These are phyloP conservation scores for Phylloporus sp. DNA, from an alignment of 768 basidiomycete species.

Conservation along the genomic window DNA sequence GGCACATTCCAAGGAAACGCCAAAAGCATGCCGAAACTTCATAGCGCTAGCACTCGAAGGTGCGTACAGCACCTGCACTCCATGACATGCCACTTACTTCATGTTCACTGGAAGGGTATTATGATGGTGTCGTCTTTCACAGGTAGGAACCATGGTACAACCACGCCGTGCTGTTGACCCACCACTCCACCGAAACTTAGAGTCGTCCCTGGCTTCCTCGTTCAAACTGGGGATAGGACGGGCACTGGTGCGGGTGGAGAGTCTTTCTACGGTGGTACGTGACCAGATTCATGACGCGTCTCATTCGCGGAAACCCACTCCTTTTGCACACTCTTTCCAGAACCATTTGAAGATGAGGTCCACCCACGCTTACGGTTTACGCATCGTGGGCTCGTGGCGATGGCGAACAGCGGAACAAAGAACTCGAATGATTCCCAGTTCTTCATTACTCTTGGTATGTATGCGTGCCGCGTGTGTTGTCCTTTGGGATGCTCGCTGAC, in stretches of 20 bases:
- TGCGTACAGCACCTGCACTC: slow-evolving; percentile 36
- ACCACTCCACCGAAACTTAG: slow-evolving; percentile 29
- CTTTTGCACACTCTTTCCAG: slow-evolving; percentile 35
- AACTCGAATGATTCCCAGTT: slow-evolving; percentile 94
- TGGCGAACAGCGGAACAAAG: slow-evolving; percentile 88
- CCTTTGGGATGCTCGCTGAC: background rate
- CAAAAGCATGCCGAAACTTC: slow-evolving; percentile 91
- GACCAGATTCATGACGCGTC: background rate
- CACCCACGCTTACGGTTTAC: slow-evolving; percentile 87
- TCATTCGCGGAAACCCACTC: background rate
- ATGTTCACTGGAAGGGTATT: slow-evolving; percentile 63
- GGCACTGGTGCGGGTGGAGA: slow-evolving; percentile 92
- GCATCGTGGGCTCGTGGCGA: slow-evolving; percentile 88
- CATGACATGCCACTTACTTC: slow-evolving; percentile 5
- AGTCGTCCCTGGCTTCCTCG: slow-evolving; percentile 87
- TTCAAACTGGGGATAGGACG: slow-evolving; percentile 92
- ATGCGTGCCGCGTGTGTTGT: background rate
- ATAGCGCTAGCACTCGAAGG: slow-evolving; percentile 87
- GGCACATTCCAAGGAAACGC: slow-evolving; percentile 64
- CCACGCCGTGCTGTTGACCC: background rate
- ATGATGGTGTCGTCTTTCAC: slow-evolving; percentile 94
- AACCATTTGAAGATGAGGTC: slow-evolving; percentile 92
- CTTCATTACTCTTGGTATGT: slow-evolving; percentile 83
- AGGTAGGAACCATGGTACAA: no score
- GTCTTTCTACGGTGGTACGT: slow-evolving; percentile 85